Base-by-base conservation (phyloP, 2,329 filamentous ascomycete species). In the Penicillium hesseltinei region DNA sequence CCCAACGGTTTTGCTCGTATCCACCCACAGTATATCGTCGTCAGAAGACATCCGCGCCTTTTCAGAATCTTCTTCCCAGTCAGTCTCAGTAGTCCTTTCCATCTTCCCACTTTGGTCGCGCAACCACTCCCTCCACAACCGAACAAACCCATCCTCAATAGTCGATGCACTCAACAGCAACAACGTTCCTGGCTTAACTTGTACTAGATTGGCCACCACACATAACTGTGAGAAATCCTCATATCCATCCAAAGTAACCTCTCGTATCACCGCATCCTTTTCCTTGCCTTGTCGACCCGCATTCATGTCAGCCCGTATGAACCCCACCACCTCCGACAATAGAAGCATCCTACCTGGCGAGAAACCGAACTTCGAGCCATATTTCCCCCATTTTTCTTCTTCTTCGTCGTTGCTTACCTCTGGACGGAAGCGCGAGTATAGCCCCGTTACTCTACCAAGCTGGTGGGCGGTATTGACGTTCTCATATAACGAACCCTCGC, bases 211-310 rank as follows among this genome's bases (percentile, higher is more conserved):
- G 8, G 84, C 84, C 25, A 84, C 79, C 5, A 85, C 82, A 69
- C 88, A 88, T 11, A 94, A 80, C 73, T 94, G 90, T 1, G 87
- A 86, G 69, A 93, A 92, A 19, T 86, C 76, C 73, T 92, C 89
- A 60, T 85, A 82, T 1, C 82, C 82, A 62, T 92, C 90, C 1
- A 94, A 77, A 45, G 80, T 78, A 42, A 93, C 70, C 9, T 82
- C 82, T 57, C 89, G 83, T 15, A 77, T 81, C 2, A 88, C 82
- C 27, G 51, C 17, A n/a, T 54, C 17, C 8, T 61, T 54, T 17
- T 43, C 29, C 27, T 56, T 33, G 2, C 47, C 42, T 31, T 53
- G 27, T 36, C 10, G 39, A 36, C 29, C 11, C 27, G 50, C 60
- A 63, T 57, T 46, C 10, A 45, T 38, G 44, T 62, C 53, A 63